Base-by-base conservation (phyloP, 2,329 filamentous ascomycete genomes). In the Microdochium trichocladiopsis region DNA sequence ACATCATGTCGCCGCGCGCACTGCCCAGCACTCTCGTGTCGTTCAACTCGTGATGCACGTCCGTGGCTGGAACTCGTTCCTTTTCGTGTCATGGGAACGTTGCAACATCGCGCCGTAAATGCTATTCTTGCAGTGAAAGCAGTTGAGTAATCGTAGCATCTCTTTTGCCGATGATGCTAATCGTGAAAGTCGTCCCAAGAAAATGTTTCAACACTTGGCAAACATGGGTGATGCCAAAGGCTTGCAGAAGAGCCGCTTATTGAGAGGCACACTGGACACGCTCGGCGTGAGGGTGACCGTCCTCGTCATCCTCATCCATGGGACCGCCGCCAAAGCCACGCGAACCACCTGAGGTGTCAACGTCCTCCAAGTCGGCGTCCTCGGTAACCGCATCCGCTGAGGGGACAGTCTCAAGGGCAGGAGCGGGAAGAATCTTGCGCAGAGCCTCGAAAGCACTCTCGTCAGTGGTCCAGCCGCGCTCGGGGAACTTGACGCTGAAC, bases 401-500 rank as follows among this genome's bases (percentile, higher is more conserved):
- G 48, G 91, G 88, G 23, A 81, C 71, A 52, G 79, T 74, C 67
- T 88, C 79, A 37, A 85, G 67, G 37, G 72, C 58, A 2, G 81
- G 86, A 2, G 87, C 73, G 2, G 93, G 93, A n/a, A 99, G 82
- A 52, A 96, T 85, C 61, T 85, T 80, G 66, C 94, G 91, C 37
- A 99, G 84, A 12, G 86, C 78, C 53, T 89, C 83, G 61, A 95
- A 88, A 56, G 89, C 86, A 53, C 83, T 78, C 16, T 84, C 75
- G 50, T 87, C 77, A 36, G 81, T 68, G 36, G 82, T 81, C 80
- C 83, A 87, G 66, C 82, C 77, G 75, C 85, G 87, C 65, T 89
- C 86, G 49, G 94, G 94, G 81, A 99, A 97, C 75, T 95, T 96
- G 73, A 99, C 91, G 65, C 89, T 86, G 76, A 99, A 99, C 68